These are phyloP conservation scores for Ogataea dorogensis DNA, from an alignment of 805 yeast species.

Conservation along the genomic window DNA sequence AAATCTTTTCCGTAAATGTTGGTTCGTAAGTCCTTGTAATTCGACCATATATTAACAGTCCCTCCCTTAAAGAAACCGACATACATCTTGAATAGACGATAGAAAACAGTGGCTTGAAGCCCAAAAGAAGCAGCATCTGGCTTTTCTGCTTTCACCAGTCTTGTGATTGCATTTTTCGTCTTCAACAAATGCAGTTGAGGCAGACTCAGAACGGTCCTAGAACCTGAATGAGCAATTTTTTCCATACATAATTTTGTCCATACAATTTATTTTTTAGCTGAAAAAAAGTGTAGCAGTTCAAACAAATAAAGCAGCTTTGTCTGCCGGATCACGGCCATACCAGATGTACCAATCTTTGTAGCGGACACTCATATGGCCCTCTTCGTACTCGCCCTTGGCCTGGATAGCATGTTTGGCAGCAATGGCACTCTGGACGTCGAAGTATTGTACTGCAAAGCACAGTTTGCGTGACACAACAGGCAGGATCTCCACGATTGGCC, in stretches of 20 bases:
- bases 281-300: conserved; percentile 11
- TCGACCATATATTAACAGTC: conserved; percentile 52
- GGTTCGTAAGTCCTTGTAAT: conserved; percentile 32
- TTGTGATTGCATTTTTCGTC: conserved; percentile 1
- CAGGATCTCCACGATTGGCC: conserved; percentile 56
- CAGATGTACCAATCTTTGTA: conserved; percentile 62
- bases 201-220: conserved; percentile 3
- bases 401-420: conserved; percentile 50
- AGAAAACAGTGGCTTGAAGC: conserved; percentile 13
- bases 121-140: conserved; percentile 5
- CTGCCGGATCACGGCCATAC: conserved; percentile 69
- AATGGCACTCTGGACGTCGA: conserved; percentile 59
- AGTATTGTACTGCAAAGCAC: conserved; percentile 59
- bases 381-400: conserved; percentile 19
- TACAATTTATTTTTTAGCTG: conserved; percentile 7
- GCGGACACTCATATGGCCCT: conserved; percentile 35
- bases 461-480: conserved; percentile 68
- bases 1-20: conserved; percentile 28
- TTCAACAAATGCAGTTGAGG: conserved; percentile 25
- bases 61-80: conserved; percentile 59
- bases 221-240: too few species aligned
- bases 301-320: conserved; percentile 36
- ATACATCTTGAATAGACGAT: conserved; percentile 23
- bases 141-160: conserved; percentile 1
- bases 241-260: background rate